Evolutionary conservation across 1,284 basidiomycete species (phyloP).

Genomic region (Phenoliferia sp.): DNA sequence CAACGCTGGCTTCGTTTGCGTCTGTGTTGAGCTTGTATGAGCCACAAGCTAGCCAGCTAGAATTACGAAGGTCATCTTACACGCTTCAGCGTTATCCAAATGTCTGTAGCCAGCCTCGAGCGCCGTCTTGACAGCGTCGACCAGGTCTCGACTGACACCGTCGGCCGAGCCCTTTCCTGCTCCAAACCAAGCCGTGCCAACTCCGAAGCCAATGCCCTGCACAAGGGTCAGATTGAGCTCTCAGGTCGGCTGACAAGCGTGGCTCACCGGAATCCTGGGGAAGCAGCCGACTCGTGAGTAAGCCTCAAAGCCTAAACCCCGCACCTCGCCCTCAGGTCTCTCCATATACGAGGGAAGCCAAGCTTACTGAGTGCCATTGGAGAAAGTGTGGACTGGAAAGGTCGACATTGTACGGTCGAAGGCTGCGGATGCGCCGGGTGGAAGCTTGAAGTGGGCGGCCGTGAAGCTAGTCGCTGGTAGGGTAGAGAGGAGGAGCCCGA

Average conservation of each 20-base stretch:
- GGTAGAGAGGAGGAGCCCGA: too few relatives aligned
- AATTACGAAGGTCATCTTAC: not conserved
- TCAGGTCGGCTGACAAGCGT: too few relatives aligned
- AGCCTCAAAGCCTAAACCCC: too few relatives aligned
- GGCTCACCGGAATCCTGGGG: too few relatives aligned
- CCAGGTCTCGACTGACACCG: constrained; percentile 47
- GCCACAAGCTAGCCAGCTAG: not conserved
- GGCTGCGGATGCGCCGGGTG: too few relatives aligned
- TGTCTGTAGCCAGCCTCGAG: constrained; percentile 25
- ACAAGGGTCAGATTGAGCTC: too few relatives aligned
- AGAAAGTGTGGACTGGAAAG: not conserved
- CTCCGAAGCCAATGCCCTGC: not conserved
- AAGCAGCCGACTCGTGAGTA: too few relatives aligned
- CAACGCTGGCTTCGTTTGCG: constrained; percentile 41
- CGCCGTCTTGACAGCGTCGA: constrained; percentile 49
- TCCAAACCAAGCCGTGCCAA: not conserved
- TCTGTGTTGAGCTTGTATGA: not conserved
- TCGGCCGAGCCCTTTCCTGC: not conserved
- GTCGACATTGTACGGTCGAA: not conserved
- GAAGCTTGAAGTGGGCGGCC: too few relatives aligned
- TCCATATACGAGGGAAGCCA: not conserved
- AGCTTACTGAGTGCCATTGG: not conserved
- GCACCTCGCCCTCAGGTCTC: too few relatives aligned
- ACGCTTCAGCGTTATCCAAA: constrained; percentile 34
- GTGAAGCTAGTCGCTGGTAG: too few relatives aligned